Percentiles rank a stretch among this genome's conserved stretches.
These are phyloP conservation scores for Erysimum cheiranthoides DNA, from an alignment of 345 rosid species.

Conservation along the genomic window DNA sequence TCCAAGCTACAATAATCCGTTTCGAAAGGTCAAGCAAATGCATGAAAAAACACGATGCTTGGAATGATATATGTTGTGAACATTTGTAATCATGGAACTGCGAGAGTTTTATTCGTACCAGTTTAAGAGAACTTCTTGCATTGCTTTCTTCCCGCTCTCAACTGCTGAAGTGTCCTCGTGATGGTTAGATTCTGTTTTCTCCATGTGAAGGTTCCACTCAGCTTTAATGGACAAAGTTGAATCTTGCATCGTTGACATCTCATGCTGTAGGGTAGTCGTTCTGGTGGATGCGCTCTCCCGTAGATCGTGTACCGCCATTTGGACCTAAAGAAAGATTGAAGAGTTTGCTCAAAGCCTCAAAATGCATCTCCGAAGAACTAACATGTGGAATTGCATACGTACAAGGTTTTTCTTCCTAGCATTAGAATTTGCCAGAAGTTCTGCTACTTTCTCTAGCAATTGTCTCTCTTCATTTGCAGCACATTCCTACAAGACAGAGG, in stretches of 20 bases:
- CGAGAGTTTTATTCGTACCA: conserved; percentile 55
- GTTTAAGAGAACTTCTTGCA: conserved; percentile 78
- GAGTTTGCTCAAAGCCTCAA: conserved; percentile 22
- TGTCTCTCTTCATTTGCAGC: conserved; percentile 88
- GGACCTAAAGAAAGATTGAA: conserved; percentile 59
- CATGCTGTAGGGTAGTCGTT: conserved; percentile 79
- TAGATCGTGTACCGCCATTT: conserved; percentile 85
- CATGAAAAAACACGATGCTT: neutral
- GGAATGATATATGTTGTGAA: conserved; percentile 12
- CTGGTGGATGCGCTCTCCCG: conserved; percentile 75
- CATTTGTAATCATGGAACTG: neutral
- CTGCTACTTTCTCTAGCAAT: conserved; percentile 89
- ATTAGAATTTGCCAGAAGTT: conserved; percentile 79
- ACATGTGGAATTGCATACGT: conserved; percentile 11
- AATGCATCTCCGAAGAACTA: conserved; percentile 13
- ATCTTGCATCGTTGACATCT: conserved; percentile 92
- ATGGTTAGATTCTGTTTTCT: conserved; percentile 75
- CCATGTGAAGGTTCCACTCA: conserved; percentile 86
- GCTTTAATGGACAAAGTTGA: conserved; percentile 73
- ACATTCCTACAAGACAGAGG: conserved; percentile 63
- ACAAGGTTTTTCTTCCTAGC: conserved; percentile 93
- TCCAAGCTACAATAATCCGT: conserved; percentile 59
- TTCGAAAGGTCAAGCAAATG: conserved; percentile 34
- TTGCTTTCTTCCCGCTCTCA: conserved; percentile 76
- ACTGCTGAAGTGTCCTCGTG: conserved; percentile 73